Evolutionary conservation across 2,329 filamentous ascomycete genomes (phyloP).

Genomic region (Penicillium sp.): DNA sequence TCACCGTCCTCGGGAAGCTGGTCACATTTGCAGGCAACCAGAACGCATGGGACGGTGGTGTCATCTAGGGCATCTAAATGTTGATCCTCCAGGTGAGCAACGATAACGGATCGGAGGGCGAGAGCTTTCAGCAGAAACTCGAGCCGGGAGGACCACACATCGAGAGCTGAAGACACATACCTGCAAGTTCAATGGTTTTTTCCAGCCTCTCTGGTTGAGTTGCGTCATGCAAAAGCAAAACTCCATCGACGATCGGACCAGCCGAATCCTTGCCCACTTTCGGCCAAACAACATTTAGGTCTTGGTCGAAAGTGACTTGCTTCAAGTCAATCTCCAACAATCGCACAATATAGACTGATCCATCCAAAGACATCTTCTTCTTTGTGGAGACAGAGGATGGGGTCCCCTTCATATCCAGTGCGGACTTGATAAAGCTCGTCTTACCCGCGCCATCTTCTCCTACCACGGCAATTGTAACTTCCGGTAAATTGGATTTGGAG

Average conservation of each 20-base stretch:
- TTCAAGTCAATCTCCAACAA: conserved; percentile 60
- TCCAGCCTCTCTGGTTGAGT: conserved; percentile 74
- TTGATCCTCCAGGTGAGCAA: not conserved
- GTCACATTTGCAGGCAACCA: conserved; percentile 92
- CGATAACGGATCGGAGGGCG: too few relatives aligned
- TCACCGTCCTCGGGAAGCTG: conserved; percentile 70
- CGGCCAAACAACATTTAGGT: conserved; percentile 56
- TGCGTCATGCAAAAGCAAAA: conserved; percentile 85
- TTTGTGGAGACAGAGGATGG: conserved; percentile 47
- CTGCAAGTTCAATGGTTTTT: conserved; percentile 73
- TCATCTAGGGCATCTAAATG: conserved; percentile 71
- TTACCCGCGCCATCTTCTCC: conserved; percentile 61
- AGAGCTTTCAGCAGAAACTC: not conserved
- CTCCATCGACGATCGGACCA: conserved; percentile 78
- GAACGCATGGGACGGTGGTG: conserved; percentile 72
- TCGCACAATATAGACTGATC: conserved; percentile 59
- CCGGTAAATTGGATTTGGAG: conserved; percentile 46
- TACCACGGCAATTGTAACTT: conserved; percentile 63
- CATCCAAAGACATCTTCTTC: conserved; percentile 62
- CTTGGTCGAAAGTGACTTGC: conserved; percentile 55
- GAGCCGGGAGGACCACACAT: not conserved
- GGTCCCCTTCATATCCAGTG: conserved; percentile 56
- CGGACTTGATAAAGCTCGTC: conserved; percentile 61
- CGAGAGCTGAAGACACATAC: conserved; percentile 59
- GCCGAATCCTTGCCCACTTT: conserved; percentile 64